A percentile compares a stretch with the other conserved stretches of the same genome.
Conservation (phyloP, 768 basidiomycete genomes). For the Boletus rubroflammeus region DNA sequence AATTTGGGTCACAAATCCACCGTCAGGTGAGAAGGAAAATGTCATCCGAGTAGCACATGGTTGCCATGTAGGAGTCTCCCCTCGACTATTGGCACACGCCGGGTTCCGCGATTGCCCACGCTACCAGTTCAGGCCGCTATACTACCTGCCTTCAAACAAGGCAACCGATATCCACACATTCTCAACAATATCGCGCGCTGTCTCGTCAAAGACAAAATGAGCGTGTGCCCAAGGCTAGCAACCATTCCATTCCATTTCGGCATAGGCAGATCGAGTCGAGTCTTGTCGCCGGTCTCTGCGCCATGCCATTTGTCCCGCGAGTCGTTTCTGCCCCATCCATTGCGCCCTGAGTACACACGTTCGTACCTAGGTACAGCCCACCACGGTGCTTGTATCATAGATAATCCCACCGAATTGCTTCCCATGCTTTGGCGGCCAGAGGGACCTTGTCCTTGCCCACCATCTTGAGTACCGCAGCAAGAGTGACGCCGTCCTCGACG, state of each 20-base stretch:
- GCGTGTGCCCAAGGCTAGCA: conserved; percentile 27
- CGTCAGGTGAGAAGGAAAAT: conserved; percentile 11
- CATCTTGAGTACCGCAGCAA: conserved; percentile 28
- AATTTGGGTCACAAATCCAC: conserved; percentile 9
- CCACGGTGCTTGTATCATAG: neutral
- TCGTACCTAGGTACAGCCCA: conserved; percentile 14
- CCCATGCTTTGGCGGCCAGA: conserved; percentile 12
- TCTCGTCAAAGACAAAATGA: conserved; percentile 18
- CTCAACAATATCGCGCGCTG: conserved; percentile 19
- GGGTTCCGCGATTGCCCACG: conserved; percentile 9
- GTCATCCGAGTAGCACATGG: conserved; percentile 8
- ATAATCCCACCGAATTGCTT: conserved; percentile 10
- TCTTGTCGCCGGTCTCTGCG: conserved; percentile 14
- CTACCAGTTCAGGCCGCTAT: conserved; percentile 10
- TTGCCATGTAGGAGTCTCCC: no score
- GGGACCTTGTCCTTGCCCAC: neutral
- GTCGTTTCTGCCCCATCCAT: conserved; percentile 25
- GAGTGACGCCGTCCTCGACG: conserved; percentile 38
- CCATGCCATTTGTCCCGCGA: conserved; percentile 25
- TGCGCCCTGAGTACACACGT: conserved; percentile 24
- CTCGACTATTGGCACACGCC: no score
- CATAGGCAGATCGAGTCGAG: conserved; percentile 15
- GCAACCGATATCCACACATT: conserved; percentile 25
- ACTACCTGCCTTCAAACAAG: conserved; percentile 5
- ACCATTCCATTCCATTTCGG: no score